Conservation (phyloP, 2,329 filamentous ascomycete genomes). For the Zymoseptoria crescenta region DNA sequence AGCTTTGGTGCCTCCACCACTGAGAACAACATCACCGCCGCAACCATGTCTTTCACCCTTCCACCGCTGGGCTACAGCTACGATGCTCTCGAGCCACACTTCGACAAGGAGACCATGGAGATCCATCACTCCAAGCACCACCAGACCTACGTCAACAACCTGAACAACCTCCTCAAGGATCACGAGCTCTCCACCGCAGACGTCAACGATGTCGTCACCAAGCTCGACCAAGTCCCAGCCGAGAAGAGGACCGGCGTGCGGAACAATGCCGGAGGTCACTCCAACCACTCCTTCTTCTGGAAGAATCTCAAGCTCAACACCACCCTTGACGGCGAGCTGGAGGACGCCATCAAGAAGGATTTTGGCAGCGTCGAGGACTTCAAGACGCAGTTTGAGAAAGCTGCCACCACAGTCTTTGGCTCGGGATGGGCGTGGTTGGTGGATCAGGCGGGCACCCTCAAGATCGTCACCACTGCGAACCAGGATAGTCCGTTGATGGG, state of each 20-base stretch:
- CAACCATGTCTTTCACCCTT: conserved; percentile 23
- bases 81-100: conserved; percentile 64
- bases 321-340: conserved; percentile 49
- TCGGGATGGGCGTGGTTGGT: conserved; percentile 87
- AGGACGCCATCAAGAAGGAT: conserved; percentile 52
- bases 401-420: conserved; percentile 66
- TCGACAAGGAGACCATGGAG: conserved; percentile 73
- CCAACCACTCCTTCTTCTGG: conserved; percentile 93
- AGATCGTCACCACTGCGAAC: conserved; percentile 75
- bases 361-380: conserved; percentile 67
- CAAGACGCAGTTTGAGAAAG: conserved; percentile 54
- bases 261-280: conserved; percentile 86
- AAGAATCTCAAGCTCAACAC: conserved; percentile 63
- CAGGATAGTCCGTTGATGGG: conserved; percentile 53
- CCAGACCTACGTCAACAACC: conserved; percentile 67
- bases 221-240: conserved; percentile 51
- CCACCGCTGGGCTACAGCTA: conserved; percentile 25
- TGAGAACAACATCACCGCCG: not conserved
- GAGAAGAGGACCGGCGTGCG: conserved; percentile 64
- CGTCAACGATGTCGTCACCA: conserved; percentile 38
- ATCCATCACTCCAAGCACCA: conserved; percentile 75
- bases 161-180: conserved; percentile 58
- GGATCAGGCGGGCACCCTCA: conserved; percentile 52
- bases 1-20: not conserved
- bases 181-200: conserved; percentile 46